Evolutionary conservation across 805 yeast genomes (phyloP).

Genomic region (Cyberlindnera nakhonratchasimensis): DNA sequence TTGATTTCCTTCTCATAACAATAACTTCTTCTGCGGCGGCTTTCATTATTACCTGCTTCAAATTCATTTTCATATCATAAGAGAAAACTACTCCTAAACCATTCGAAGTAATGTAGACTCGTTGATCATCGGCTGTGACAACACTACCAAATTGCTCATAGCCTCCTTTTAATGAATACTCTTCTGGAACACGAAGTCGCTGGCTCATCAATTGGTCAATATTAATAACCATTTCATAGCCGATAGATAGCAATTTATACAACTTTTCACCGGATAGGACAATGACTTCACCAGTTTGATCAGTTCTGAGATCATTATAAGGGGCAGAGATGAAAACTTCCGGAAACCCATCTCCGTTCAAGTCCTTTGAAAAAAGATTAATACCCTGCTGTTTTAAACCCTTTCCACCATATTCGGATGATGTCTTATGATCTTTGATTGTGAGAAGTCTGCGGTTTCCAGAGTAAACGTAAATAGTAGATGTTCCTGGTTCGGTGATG

Average conservation of each 20-base stretch:
- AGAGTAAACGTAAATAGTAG: slow-evolving; percentile 38
- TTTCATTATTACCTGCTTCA: slow-evolving; percentile 16
- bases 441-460: slow-evolving; percentile 26
- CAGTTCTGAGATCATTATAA: slow-evolving; percentile 14
- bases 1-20: slow-evolving; percentile 14
- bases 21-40: slow-evolving; percentile 26
- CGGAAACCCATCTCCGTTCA: slow-evolving; percentile 36
- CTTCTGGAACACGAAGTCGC: slow-evolving; percentile 19
- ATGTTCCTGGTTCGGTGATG: slow-evolving; percentile 51
- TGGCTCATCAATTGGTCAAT: slow-evolving; percentile 3
- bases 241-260: slow-evolving; percentile 9
- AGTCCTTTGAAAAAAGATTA: slow-evolving; percentile 30
- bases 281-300: slow-evolving; percentile 37
- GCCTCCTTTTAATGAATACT: slow-evolving; percentile 17
- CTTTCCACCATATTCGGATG: slow-evolving; percentile 32
- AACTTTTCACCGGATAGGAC: slow-evolving; percentile 31
- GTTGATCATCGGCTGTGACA: slow-evolving; percentile 28
- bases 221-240: slow-evolving; percentile 9
- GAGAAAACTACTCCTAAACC: slow-evolving; percentile 38
- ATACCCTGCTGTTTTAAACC: slow-evolving; percentile 46
- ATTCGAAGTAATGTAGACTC: slow-evolving; percentile 35
- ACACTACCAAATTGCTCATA: slow-evolving; percentile 43
- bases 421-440: slow-evolving; percentile 27
- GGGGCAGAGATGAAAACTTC: slow-evolving; percentile 47
- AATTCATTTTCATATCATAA: slow-evolving; percentile 24